Conservation (phyloP, 2,329 filamentous ascomycete species). For the Cladosporium colombiae region DNA sequence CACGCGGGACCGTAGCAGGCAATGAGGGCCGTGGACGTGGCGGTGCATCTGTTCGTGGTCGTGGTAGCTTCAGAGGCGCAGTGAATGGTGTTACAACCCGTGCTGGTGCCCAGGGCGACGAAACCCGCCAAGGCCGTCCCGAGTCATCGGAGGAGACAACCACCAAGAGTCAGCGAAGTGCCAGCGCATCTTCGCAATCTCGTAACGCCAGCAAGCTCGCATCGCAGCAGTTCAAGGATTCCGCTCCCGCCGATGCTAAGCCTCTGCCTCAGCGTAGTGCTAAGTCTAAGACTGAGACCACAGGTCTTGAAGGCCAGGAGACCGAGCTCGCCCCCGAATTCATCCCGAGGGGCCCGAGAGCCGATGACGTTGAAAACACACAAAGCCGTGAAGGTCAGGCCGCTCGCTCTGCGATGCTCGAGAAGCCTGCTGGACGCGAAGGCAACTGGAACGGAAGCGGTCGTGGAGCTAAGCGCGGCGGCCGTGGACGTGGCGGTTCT, state of each 20-base stretch:
- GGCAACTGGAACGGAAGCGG: slow-evolving; percentile 28
- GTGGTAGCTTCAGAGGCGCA: slow-evolving; percentile 43
- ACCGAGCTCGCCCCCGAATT: slow-evolving; percentile 6
- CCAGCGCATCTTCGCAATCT: slow-evolving; percentile 15
- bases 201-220: slow-evolving; percentile 5
- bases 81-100: slow-evolving; percentile 24
- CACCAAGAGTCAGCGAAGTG: slow-evolving; percentile 12
- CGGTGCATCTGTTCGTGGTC: slow-evolving; percentile 51
- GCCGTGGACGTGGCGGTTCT: slow-evolving; percentile 37
- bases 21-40: slow-evolving; percentile 59
- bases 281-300: slow-evolving; percentile 12
- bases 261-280: background rate
- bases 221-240: slow-evolving; percentile 7
- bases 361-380: slow-evolving; percentile 9
- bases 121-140: slow-evolving; percentile 6
- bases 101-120: slow-evolving; percentile 12
- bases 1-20: slow-evolving; percentile 33
- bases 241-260: background rate
- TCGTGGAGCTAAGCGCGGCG: slow-evolving; percentile 34
- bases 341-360: slow-evolving; percentile 11
- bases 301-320: background rate
- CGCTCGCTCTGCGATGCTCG: slow-evolving; percentile 23
- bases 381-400: slow-evolving; percentile 22
- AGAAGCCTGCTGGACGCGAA: slow-evolving; percentile 23
- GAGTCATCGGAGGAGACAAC: slow-evolving; percentile 5